phyloP scores from a whole-genome alignment of 2,329 filamentous ascomycete genomes.

The Penicillium sp. region DNA sequence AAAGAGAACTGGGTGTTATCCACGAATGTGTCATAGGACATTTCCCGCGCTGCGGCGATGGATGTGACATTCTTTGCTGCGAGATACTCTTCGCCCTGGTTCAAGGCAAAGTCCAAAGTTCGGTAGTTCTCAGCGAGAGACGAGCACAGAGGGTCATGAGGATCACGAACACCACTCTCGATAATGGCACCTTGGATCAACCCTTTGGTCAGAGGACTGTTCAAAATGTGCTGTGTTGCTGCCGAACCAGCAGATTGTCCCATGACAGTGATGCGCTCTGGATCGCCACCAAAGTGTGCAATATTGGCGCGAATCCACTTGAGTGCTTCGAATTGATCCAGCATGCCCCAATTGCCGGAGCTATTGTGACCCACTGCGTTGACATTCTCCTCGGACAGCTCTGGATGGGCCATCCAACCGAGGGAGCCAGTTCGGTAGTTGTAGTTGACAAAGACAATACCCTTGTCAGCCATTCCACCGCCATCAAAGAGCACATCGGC shows the following conservation, averaged over 20 bases:
- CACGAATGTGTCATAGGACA: slow-evolving; percentile 22
- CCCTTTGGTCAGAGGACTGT: slow-evolving; percentile 25
- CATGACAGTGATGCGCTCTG: slow-evolving; percentile 42
- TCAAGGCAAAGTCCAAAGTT: slow-evolving; percentile 23
- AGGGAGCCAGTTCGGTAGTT: slow-evolving; percentile 25
- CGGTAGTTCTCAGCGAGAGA: slow-evolving; percentile 27
- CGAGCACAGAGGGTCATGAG: slow-evolving; percentile 24
- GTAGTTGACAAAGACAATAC: slow-evolving; percentile 26
- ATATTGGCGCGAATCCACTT: slow-evolving; percentile 52
- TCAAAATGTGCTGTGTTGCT: slow-evolving; percentile 27
- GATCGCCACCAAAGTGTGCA: slow-evolving; percentile 49
- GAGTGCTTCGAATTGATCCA: slow-evolving; percentile 50
- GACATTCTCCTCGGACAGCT: slow-evolving; percentile 21
- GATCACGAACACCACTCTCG: slow-evolving; percentile 26
- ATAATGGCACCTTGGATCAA: slow-evolving; percentile 29
- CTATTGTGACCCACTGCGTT: slow-evolving; percentile 19
- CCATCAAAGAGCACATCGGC: slow-evolving; percentile 22
- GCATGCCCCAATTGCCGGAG: slow-evolving; percentile 36
- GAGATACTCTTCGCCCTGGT: slow-evolving; percentile 23
- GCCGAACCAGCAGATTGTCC: slow-evolving; percentile 28
- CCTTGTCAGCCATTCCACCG: slow-evolving; percentile 25
- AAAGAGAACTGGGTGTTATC: slow-evolving; percentile 23
- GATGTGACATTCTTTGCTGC: slow-evolving; percentile 19
- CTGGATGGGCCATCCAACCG: slow-evolving; percentile 23
- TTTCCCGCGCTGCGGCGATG: slow-evolving; percentile 18